These are phyloP conservation scores for Fagus sylvatica DNA, from an alignment of 306 rosid species.

Conservation along the genomic window DNA sequence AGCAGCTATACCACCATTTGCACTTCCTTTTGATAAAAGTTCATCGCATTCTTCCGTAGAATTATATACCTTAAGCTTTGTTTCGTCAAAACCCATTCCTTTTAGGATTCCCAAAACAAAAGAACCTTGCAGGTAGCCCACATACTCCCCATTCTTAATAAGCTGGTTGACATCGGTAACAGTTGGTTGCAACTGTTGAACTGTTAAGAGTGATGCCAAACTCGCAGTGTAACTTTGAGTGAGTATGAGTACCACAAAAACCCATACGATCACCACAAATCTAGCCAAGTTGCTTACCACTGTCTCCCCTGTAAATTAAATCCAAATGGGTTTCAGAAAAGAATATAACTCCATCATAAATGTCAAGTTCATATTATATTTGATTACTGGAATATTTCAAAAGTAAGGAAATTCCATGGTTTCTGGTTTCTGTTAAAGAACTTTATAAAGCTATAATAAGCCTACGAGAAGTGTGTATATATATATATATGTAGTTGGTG, in stretches of 20 bases:
- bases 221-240: constrained; percentile 72
- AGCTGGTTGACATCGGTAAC: constrained; percentile 41
- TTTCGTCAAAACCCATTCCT: constrained; percentile 29
- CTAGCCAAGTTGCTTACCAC: constrained; percentile 57
- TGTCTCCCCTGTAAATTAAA: constrained; percentile 42
- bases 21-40: constrained; percentile 42
- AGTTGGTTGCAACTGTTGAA: constrained; percentile 50
- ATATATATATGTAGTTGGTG: no score
- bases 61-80: constrained; percentile 19
- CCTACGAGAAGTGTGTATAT: no score
- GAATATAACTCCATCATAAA: neutral
- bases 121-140: constrained; percentile 48
- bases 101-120: constrained; percentile 37
- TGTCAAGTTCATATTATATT: no score
- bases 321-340: neutral
- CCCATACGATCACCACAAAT: constrained; percentile 62
- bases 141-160: constrained; percentile 27
- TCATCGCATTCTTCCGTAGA: constrained; percentile 37
- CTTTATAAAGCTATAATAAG: no score
- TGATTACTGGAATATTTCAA: no score
- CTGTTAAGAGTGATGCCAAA: constrained; percentile 56
- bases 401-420: no score
- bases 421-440: no score
- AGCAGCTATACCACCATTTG: constrained; percentile 50
- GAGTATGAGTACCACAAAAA: constrained; percentile 57